These are phyloP conservation scores for Emergomyces orientalis DNA, from an alignment of 2,329 filamentous ascomycete species.

Conservation along the genomic window DNA sequence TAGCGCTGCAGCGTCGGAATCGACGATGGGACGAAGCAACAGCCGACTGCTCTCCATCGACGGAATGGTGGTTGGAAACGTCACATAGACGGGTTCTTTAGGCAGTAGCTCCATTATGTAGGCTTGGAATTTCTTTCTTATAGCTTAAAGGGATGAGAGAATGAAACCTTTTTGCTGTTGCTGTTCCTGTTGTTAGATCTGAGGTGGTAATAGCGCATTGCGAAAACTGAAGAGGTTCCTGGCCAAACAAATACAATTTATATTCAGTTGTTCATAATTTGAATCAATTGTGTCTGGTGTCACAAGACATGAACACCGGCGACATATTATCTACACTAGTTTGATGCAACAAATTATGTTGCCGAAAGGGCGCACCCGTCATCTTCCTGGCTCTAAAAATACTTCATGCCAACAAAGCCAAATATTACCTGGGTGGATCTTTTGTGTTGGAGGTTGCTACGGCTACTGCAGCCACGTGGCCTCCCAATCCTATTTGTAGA, in stretches of 20 bases:
- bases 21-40: constrained; percentile 18
- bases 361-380: neutral
- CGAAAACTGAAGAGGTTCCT: neutral
- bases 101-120: neutral
- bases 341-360: neutral
- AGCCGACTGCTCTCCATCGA: constrained; percentile 12
- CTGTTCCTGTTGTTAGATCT: neutral
- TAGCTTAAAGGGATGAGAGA: neutral
- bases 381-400: too few relatives aligned
- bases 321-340: neutral
- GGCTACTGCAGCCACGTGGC: too few relatives aligned
- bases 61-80: neutral
- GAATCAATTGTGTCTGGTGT: neutral
- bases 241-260: neutral
- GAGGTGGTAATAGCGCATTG: neutral
- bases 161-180: neutral
- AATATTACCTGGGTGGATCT: too few relatives aligned
- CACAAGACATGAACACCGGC: neutral
- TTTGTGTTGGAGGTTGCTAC: too few relatives aligned
- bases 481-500: too few relatives aligned
- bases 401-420: too few relatives aligned
- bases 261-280: neutral
- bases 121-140: neutral
- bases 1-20: constrained; percentile 17
- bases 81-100: neutral